These are phyloP conservation scores for Apiospora malaysiana DNA, from an alignment of 2,329 filamentous ascomycete species.

Conservation along the genomic window DNA sequence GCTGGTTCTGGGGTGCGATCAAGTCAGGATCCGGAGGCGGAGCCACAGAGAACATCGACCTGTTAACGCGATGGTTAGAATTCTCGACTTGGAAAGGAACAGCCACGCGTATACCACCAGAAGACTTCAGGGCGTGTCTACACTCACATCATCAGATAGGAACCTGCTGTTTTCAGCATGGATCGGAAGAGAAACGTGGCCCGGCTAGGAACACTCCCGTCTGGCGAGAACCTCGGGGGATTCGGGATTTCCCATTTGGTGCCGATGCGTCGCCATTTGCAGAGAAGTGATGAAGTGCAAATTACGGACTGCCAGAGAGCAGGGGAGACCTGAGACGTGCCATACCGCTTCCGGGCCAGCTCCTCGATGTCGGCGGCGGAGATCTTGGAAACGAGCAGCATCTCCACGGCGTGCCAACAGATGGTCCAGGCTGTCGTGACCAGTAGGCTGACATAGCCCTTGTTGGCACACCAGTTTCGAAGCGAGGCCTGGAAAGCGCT, in stretches of 20 bases:
- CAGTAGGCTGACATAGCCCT: constrained; percentile 4
- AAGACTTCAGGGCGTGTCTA: neutral
- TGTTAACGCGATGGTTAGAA: too few relatives aligned
- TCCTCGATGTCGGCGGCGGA: neutral
- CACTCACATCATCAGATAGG: constrained; percentile 2
- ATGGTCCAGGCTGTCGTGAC: constrained; percentile 13
- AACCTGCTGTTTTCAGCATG: neutral
- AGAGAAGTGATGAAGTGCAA: neutral
- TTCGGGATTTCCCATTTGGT: constrained; percentile 16
- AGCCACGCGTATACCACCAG: neutral
- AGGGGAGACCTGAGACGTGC: neutral
- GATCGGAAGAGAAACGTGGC: neutral
- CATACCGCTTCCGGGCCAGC: neutral
- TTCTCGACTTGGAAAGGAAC: too few relatives aligned
- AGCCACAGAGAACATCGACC: neutral
- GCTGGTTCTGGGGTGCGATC: neutral
- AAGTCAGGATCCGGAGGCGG: constrained; percentile 17
- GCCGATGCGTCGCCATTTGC: constrained; percentile 20
- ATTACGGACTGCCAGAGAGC: neutral
- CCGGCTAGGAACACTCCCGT: constrained; percentile 2
- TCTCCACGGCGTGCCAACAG: constrained; percentile 16
- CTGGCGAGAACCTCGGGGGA: neutral
- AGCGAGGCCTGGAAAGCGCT: neutral
- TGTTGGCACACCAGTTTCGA: neutral
- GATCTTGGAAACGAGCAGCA: constrained; percentile 19